Conservation (phyloP, 805 yeast genomes). For the Nakazawaea pomicola region DNA sequence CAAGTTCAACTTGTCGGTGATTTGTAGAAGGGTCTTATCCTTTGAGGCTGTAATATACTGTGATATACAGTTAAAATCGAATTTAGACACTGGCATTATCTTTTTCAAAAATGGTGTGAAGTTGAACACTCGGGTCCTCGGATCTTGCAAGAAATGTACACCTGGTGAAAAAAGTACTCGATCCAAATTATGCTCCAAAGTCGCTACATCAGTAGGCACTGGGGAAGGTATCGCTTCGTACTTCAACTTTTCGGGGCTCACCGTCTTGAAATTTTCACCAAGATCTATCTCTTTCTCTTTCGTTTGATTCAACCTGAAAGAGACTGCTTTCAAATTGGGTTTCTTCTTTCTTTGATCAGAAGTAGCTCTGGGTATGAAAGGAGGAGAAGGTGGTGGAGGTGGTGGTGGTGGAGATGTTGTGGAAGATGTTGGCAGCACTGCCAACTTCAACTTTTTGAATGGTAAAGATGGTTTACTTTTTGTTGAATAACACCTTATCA, state of each 20-base stretch:
- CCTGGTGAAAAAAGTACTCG: constrained; percentile 77
- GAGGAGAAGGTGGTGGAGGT: too few relatives aligned
- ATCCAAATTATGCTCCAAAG: constrained; percentile 60
- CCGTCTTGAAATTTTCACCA: constrained; percentile 1
- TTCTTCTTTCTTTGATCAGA: too few relatives aligned
- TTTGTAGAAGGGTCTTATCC: constrained; percentile 46
- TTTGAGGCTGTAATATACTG: constrained; percentile 63
- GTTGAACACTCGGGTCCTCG: constrained; percentile 68
- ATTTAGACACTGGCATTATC: constrained; percentile 60
- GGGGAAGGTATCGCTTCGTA: constrained; percentile 4
- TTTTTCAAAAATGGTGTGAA: constrained; percentile 55
- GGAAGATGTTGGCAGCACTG: too few relatives aligned
- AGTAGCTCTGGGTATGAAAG: too few relatives aligned
- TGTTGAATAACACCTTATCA: not conserved
- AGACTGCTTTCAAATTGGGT: not conserved
- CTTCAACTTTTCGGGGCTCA: not conserved
- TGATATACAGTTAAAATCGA: constrained; percentile 54
- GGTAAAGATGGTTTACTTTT: too few relatives aligned
- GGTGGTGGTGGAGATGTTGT: not conserved
- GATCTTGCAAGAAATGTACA: constrained; percentile 72
- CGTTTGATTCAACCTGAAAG: not conserved
- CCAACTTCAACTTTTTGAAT: too few relatives aligned
- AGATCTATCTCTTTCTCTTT: constrained; percentile 4
- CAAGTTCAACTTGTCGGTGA: constrained; percentile 35
- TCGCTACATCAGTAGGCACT: constrained; percentile 35